These are phyloP conservation scores for Boeremia lycopersici DNA, from an alignment of 2,329 filamentous ascomycete species.

Conservation along the genomic window DNA sequence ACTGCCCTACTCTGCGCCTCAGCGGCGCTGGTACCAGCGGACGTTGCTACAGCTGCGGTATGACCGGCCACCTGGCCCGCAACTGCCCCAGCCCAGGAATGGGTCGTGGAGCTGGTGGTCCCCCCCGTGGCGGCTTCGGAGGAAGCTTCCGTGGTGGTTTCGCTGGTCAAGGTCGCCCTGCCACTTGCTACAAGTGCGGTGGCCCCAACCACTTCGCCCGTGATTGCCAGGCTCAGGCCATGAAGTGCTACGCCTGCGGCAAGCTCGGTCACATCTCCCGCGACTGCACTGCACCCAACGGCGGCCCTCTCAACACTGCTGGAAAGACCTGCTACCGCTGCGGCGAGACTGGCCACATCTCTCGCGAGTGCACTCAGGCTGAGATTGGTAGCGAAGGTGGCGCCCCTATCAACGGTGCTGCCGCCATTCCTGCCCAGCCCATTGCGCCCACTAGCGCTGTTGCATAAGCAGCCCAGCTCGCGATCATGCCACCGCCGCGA, in stretches of 20 bases:
- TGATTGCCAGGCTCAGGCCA: constrained; percentile 96
- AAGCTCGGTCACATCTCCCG: constrained; percentile 90
- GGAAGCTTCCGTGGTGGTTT: constrained; percentile 75
- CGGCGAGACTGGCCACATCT: constrained; percentile 94
- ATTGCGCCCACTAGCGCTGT: constrained; percentile 51
- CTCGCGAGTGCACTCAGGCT: constrained; percentile 88
- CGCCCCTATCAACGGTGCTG: constrained; percentile 31
- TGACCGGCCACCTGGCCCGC: constrained; percentile 89
- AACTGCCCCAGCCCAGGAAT: constrained; percentile 81
- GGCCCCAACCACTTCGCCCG: constrained; percentile 97
- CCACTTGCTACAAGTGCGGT: constrained; percentile 73
- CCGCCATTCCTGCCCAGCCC: constrained; percentile 40
- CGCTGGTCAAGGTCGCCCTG: constrained; percentile 68
- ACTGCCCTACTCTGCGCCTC: constrained; percentile 94
- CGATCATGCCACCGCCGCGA: constrained; percentile 14
- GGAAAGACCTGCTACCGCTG: constrained; percentile 99
- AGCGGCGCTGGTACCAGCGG: constrained; percentile 80
- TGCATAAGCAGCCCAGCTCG: constrained; percentile 33
- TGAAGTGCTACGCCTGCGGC: constrained; percentile 98
- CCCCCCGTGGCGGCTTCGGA: constrained; percentile 73
- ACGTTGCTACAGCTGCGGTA: constrained; percentile 96
- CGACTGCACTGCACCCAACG: constrained; percentile 96
- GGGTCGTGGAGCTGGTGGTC: constrained; percentile 66
- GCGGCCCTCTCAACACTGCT: constrained; percentile 90
- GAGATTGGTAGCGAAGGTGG: constrained; percentile 55